Evolutionary conservation across 106 monocot species (phyloP), one percentile per base, ranked within the genome.

Genomic region (Agapanthus africanus): DNA sequence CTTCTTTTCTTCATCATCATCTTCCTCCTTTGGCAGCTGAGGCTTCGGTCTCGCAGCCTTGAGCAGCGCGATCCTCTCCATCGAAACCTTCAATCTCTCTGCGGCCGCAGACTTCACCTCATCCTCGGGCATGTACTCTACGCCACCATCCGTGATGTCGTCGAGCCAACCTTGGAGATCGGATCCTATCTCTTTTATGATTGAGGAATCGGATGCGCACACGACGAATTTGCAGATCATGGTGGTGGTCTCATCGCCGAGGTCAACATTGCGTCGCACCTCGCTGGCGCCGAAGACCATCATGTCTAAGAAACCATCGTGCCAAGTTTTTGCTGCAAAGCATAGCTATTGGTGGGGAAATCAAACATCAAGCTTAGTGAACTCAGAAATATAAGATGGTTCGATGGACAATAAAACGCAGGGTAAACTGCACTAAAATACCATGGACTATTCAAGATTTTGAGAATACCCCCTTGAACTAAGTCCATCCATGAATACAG

Each of bases 271-370:
- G 77, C 97, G 74, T 74, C 92, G 92, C 32, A 92, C 97, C 79
- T 97, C 97, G 61, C 97, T 97, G 22, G 92, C 91, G 34, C 97
- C 97, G 50, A 97, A 97, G 15, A 97, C 84, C 97, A 97, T 97
- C 92, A 97, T 88, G 25, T 89, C 88, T 40, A 97, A 57, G 73
- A 97, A 97, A 10, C 97, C 88, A 41, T 92, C 97, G 59, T 77
- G 92, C 97, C 97, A 97, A 36, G 97, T 97, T 75, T 97, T 97
- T 31, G 97, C 91, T 8, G 97, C 88, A 62, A 77, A 97, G 76
- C 97, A 97, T 26, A 97, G 41, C 97, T 95, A 83, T 50, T 8
- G 23, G 31, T 9, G 26, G 23, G 37, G n/a, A n/a, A n/a, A n/a
- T n/a, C n/a, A n/a, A n/a, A n/a, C n/a, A n/a, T n/a, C n/a, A n/a